A percentile compares a stretch with the other conserved stretches of the same genome.
These are phyloP conservation scores for Penicillium macrosclerotiorum DNA, from an alignment of 495 filamentous ascomycete species.

Conservation along the genomic window DNA sequence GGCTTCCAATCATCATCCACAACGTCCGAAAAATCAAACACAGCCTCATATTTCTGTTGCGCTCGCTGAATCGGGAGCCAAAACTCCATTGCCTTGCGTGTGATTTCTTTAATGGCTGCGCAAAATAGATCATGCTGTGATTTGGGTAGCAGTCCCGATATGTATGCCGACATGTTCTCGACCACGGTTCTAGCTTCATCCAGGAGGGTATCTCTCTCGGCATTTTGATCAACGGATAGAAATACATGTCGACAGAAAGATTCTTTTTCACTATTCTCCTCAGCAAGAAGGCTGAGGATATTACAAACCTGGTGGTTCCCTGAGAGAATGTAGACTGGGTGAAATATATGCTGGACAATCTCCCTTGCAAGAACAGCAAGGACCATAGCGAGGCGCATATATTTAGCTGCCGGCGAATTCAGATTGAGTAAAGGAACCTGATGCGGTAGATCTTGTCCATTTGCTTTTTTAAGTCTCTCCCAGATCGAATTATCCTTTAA, in stretches of 20 bases:
- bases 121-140: constrained; percentile 12
- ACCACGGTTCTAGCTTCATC: constrained; percentile 2
- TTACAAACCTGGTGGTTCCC: constrained; percentile 9
- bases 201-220: constrained; percentile 1
- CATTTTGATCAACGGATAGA: constrained; percentile 13
- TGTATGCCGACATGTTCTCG: constrained; percentile 8
- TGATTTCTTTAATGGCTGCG: constrained; percentile 6
- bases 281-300: constrained; percentile 10
- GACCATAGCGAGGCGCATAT: constrained; percentile 16
- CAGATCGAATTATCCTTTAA: constrained; percentile 6
- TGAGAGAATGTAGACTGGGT: constrained; percentile 11
- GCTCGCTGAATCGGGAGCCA: constrained; percentile 12
- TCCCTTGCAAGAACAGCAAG: constrained; percentile 18
- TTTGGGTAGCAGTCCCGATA: constrained; percentile 2
- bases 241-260: constrained; percentile 16
- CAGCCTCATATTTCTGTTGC: constrained; percentile 11
- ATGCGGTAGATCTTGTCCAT: constrained; percentile 1
- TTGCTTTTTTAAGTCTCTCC: constrained; percentile 6
- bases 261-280: constrained; percentile 16
- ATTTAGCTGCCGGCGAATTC: constrained; percentile 18
- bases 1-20: constrained; percentile 9
- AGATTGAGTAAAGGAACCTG: constrained; percentile 7
- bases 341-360: constrained; percentile 16
- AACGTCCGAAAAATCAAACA: constrained; percentile 11
- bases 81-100: constrained; percentile 11